Conservation (phyloP, 2,329 filamentous ascomycete genomes). For the Clarireedia hainanense region DNA sequence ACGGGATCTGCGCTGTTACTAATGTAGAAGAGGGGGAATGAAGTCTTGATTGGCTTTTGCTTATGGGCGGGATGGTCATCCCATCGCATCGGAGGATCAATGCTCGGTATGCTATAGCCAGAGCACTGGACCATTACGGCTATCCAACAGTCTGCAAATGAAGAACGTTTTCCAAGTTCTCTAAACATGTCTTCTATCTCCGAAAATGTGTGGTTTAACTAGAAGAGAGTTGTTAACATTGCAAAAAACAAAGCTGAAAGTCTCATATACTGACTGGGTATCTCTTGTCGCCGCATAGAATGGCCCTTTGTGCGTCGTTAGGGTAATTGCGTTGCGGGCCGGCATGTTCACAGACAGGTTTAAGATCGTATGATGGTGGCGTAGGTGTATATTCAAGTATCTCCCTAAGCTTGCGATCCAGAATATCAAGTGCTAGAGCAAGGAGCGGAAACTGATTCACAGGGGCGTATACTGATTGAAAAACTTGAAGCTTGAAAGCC, state of each 20-base stretch:
- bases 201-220: conserved; percentile 24
- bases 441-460: conserved; percentile 17
- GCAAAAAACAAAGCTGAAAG: neutral
- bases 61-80: conserved; percentile 22
- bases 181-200: conserved; percentile 22
- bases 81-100: conserved; percentile 25
- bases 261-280: conserved; percentile 17
- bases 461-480: conserved; percentile 25
- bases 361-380: conserved; percentile 2
- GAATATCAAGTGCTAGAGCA: conserved; percentile 18
- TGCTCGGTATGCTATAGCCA: conserved; percentile 17
- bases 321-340: conserved; percentile 11
- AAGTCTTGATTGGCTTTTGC: conserved; percentile 26
- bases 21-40: conserved; percentile 34
- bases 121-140: conserved; percentile 22
- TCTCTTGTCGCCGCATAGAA: conserved; percentile 27
- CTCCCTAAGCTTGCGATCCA: conserved; percentile 33
- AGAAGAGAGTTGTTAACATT: neutral
- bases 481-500: conserved; percentile 24
- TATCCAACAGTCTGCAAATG: conserved; percentile 22
- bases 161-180: conserved; percentile 16
- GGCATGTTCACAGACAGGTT: conserved; percentile 11
- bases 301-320: conserved; percentile 19
- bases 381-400: conserved; percentile 25
- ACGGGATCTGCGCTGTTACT: conserved; percentile 34